Conservation (phyloP, 2,329 filamentous ascomycete species). For the Zarea fungicola region DNA sequence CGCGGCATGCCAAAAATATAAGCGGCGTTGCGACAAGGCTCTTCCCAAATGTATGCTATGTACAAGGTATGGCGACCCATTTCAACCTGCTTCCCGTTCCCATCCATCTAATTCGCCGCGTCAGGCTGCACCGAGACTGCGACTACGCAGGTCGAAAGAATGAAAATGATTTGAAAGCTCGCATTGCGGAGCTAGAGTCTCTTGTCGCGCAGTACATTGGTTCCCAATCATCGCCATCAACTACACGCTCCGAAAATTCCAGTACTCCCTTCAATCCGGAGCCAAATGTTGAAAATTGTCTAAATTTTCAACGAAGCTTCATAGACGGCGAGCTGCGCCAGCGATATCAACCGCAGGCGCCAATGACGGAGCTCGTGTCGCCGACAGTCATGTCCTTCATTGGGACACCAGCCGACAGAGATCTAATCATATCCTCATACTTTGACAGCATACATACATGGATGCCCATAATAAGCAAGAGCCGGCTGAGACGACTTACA, state of each 20-base stretch:
- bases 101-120: neutral
- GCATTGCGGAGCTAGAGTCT: slow-evolving; percentile 15
- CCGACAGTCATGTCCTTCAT: neutral
- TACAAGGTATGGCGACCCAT: slow-evolving; percentile 6
- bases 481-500: slow-evolving; percentile 4
- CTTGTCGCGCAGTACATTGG: slow-evolving; percentile 9
- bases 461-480: slow-evolving; percentile 15
- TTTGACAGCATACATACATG: slow-evolving; percentile 14
- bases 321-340: neutral
- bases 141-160: slow-evolving; percentile 8
- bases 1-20: slow-evolving; percentile 15
- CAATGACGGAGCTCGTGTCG: neutral
- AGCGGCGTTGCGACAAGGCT: slow-evolving; percentile 15
- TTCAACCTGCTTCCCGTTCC: neutral
- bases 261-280: neutral
- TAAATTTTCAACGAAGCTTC: neutral
- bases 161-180: slow-evolving; percentile 9
- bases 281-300: neutral
- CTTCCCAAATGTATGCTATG: slow-evolving; percentile 14
- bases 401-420: neutral
- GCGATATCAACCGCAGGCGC: neutral
- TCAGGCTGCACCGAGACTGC: slow-evolving; percentile 10
- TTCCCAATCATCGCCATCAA: neutral
- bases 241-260: neutral
- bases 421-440: slow-evolving; percentile 6